A percentile compares a stretch with the other conserved stretches of the same genome.
These are phyloP conservation scores for Hypoxylon sp. DNA, from an alignment of 2,329 filamentous ascomycete genomes.

Conservation along the genomic window DNA sequence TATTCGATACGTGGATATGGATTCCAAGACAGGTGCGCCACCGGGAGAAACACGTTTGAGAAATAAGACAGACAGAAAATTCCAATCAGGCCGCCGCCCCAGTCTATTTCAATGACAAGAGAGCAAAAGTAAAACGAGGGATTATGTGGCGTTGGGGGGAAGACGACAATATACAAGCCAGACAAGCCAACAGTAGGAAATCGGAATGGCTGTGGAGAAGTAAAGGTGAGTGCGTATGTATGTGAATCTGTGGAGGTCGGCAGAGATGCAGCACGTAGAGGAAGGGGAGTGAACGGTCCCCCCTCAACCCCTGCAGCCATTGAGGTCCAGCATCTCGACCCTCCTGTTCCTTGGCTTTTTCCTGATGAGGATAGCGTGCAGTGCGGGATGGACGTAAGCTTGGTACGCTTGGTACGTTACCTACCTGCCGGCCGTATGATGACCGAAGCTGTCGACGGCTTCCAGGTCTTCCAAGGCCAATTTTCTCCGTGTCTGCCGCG, in stretches of 20 bases:
- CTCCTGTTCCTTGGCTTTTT: conserved; percentile 42
- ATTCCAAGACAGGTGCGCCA: conserved; percentile 53
- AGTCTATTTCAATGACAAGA: conserved; percentile 45
- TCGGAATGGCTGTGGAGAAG: conserved; percentile 42
- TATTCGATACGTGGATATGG: conserved; percentile 49
- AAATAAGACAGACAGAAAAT: conserved; percentile 51
- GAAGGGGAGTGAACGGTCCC: conserved; percentile 21
- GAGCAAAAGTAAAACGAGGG: conserved; percentile 37
- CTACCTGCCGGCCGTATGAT: conserved; percentile 27
- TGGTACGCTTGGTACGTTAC: conserved; percentile 38
- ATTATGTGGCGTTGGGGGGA: conserved; percentile 36
- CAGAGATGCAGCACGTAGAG: conserved; percentile 28
- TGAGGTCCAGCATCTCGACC: conserved; percentile 27
- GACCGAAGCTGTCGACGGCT: conserved; percentile 29
- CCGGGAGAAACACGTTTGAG: conserved; percentile 46
- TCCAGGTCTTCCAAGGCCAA: conserved; percentile 16
- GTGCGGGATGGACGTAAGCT: conserved; percentile 21
- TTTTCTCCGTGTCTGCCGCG: conserved; percentile 29
- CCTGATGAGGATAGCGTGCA: conserved; percentile 42
- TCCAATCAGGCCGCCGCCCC: conserved; percentile 44
- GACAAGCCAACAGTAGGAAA: conserved; percentile 33
- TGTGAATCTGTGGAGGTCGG: conserved; percentile 42
- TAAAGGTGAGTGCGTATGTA: conserved; percentile 8
- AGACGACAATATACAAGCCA: conserved; percentile 29
- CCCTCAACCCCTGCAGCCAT: conserved; percentile 33